Evolutionary conservation across 2,329 filamentous ascomycete genomes (phyloP).

Genomic region (Fusarium azukiicola): DNA sequence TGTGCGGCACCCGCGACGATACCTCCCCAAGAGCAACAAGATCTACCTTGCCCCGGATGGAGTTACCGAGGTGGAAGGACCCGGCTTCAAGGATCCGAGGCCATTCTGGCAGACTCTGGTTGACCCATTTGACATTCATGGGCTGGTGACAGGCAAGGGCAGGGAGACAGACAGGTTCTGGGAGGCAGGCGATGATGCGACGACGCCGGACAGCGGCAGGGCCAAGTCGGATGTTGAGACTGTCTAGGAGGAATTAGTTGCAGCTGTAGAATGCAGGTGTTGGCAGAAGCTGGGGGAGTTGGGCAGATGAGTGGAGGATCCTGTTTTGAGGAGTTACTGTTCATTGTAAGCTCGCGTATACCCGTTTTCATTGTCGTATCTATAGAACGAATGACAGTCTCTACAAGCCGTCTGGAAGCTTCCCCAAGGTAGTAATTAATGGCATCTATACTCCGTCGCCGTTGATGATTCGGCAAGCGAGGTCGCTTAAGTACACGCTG

Average conservation of each 20-base stretch:
- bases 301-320: background rate
- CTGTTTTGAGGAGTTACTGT: background rate
- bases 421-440: background rate
- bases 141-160: slow-evolving; percentile 58
- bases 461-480: slow-evolving; percentile 6
- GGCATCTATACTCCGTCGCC: background rate
- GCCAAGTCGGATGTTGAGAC: slow-evolving; percentile 26
- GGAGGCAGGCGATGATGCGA: slow-evolving; percentile 50
- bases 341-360: background rate
- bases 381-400: background rate
- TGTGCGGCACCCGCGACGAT: slow-evolving; percentile 71
- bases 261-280: background rate
- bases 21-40: slow-evolving; percentile 70
- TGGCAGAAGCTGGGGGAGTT: background rate
- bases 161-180: slow-evolving; percentile 60
- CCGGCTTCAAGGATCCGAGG: slow-evolving; percentile 72
- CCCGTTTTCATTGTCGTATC: slow-evolving; percentile 5
- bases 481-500: background rate
- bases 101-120: slow-evolving; percentile 65
- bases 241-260: slow-evolving; percentile 15
- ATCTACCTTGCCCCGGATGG: slow-evolving; percentile 74
- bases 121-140: slow-evolving; percentile 65
- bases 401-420: background rate
- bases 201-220: slow-evolving; percentile 11
- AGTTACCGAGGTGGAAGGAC: slow-evolving; percentile 70